These are phyloP conservation scores for Phoenix roebelenii DNA, from an alignment of 176 grass and related monocot species.

Conservation along the genomic window DNA sequence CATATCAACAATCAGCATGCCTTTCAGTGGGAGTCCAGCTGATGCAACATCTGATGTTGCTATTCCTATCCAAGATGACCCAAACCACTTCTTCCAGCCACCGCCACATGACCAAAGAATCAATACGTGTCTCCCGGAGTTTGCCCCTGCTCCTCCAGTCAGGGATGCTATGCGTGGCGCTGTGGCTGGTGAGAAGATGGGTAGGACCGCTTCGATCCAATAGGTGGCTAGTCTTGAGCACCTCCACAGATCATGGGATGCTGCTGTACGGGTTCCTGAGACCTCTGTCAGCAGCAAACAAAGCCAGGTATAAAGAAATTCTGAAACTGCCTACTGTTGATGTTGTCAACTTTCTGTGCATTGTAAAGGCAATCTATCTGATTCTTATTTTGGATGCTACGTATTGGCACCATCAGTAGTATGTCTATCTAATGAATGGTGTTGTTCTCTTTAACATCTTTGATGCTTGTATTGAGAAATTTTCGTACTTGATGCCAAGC, in stretches of 20 bases:
- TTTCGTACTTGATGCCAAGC: no score
- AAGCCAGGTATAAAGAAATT: conserved; percentile 3
- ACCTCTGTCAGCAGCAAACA: conserved; percentile 3
- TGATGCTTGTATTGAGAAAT: no score
- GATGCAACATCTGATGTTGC: conserved; percentile 8
- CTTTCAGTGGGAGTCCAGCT: conserved; percentile 30
- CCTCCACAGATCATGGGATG: conserved; percentile 25
- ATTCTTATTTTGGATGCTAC: no score
- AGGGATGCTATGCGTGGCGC: conserved; percentile 2
- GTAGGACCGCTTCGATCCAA: conserved; percentile 7
- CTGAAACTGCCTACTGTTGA: background rate
- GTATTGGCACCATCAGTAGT: no score
- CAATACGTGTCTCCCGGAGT: background rate
- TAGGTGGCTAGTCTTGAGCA: conserved; percentile 51
- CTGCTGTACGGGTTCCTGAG: conserved; percentile 17
- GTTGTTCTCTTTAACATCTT: no score
- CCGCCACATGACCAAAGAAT: background rate
- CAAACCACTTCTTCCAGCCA: conserved; percentile 2
- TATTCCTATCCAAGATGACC: conserved; percentile 25
- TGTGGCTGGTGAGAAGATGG: conserved; percentile 9
- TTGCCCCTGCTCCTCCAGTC: background rate
- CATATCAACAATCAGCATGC: conserved; percentile 51
- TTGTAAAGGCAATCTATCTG: no score
- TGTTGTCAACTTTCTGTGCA: no score
- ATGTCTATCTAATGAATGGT: no score